Evolutionary conservation across 192 early-diverging fungal species (phyloP), one percentile per base, ranked within the genome.

Genomic region (Gigaspora rosea): DNA sequence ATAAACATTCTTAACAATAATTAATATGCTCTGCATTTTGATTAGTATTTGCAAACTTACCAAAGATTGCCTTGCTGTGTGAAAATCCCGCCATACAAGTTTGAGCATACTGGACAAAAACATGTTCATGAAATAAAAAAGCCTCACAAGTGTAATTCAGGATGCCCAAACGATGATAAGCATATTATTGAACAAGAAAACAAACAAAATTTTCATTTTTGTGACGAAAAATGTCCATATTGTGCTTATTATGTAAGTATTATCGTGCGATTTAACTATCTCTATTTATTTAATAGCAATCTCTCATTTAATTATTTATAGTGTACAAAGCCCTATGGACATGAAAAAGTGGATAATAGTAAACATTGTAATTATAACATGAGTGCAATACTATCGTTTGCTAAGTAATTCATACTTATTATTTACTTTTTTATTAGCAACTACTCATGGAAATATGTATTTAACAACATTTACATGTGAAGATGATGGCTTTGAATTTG

Each of bases 401-500:
- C 18, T 2, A 65, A 33, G 0, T 18, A 65, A 41, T 65, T 65
- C 35, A 36, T 16, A 65, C 1, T 15, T 10, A 16, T 65, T 18
- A 15, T 46, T 65, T 65, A 66, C 36, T 41, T 41, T 41, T 41
- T 41, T 41, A 41, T 41, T 41, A 41, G 67, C 0, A 16, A 67
- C 49, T 77, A 49, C 51, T 33, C 78, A 82, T 47, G 82, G 82
- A 73, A 84, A 84, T 68, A 83, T 83, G 82, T 47, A 51, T 36
- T 35, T 81, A 41, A 83, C 82, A 11, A 63, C 59, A 12, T 83
- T 82, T 57, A 63, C 77, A 13, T 62, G 41, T 61, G 52, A 69
- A 35, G 82, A 82, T 4, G 82, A 82, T 12, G 80, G 68, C 36
- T 82, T 83, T 64, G 82, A 83, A 70, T 77, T 72, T 72, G 70